Conservation (phyloP, 192 early-diverging fungal species). For the Coemansia sp. region DNA sequence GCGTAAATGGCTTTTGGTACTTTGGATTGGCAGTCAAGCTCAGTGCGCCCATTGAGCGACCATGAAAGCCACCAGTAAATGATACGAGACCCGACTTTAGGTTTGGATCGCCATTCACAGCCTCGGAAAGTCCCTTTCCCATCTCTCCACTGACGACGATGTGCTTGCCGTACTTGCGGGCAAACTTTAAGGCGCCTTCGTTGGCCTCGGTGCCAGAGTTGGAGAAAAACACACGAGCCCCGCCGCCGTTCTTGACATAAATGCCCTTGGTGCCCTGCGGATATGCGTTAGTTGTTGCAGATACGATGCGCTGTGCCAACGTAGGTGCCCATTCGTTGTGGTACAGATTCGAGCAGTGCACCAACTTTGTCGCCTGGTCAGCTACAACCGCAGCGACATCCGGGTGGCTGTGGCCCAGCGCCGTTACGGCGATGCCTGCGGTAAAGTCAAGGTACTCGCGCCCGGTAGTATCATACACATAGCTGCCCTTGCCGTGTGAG, state of each 20-base stretch:
- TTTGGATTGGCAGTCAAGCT: slow-evolving; percentile 92
- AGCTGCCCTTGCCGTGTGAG: slow-evolving; percentile 77
- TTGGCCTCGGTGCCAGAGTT: slow-evolving; percentile 99
- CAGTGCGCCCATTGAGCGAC: slow-evolving; percentile 91
- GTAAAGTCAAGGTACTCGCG: slow-evolving; percentile 87
- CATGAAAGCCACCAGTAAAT: slow-evolving; percentile 94
- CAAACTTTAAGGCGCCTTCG: slow-evolving; percentile 97
- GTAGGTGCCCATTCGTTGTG: slow-evolving; percentile 82
- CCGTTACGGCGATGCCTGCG: slow-evolving; percentile 93
- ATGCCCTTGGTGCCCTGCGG: slow-evolving; percentile 51
- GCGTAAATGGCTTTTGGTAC: slow-evolving; percentile 92
- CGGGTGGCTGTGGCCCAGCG: slow-evolving; percentile 83
- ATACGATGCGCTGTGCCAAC: slow-evolving; percentile 73
- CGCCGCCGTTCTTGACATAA: slow-evolving; percentile 31
- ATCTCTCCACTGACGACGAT: slow-evolving; percentile 28
- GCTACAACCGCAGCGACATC: slow-evolving; percentile 66
- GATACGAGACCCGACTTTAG: slow-evolving; percentile 75
- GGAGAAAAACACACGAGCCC: slow-evolving; percentile 83
- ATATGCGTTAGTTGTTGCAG: slow-evolving; percentile 53
- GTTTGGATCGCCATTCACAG: slow-evolving; percentile 48
- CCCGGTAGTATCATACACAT: slow-evolving; percentile 72
- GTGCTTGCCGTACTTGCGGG: slow-evolving; percentile 76
- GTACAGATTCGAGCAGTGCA: slow-evolving; percentile 92
- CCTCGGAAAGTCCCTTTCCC: slow-evolving; percentile 45
- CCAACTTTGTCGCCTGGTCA: slow-evolving; percentile 79